A percentile compares a stretch with the other conserved stretches of the same genome.
phyloP scores from a whole-genome alignment of 805 yeast genomes.

The Pichia exigua region DNA sequence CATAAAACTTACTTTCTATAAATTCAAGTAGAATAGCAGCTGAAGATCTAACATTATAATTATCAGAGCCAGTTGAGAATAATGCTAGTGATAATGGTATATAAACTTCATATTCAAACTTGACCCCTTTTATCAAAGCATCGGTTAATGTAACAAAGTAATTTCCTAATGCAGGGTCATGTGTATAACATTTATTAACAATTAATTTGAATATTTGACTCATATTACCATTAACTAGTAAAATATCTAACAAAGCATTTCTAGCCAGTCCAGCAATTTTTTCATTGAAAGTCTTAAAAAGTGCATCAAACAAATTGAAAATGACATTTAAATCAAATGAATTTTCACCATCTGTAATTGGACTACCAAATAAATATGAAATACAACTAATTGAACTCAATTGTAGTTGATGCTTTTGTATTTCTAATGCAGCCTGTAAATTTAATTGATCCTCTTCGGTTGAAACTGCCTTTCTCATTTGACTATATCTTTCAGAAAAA shows the following conservation, averaged over 20 bases:
- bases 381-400: conserved; percentile 70
- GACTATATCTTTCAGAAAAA: conserved; percentile 58
- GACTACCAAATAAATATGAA: conserved; percentile 76
- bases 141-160: conserved; percentile 70
- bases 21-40: conserved; percentile 66
- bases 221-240: conserved; percentile 51
- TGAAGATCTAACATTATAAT: conserved; percentile 54
- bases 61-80: conserved; percentile 72
- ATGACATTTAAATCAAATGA: conserved; percentile 67
- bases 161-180: conserved; percentile 47
- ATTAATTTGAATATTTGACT: conserved; percentile 49
- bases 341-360: conserved; percentile 41
- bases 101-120: conserved; percentile 45
- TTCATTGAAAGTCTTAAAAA: conserved; percentile 54
- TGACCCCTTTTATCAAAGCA: conserved; percentile 44
- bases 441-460: conserved; percentile 36
- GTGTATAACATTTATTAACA: conserved; percentile 62
- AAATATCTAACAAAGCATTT: conserved; percentile 60
- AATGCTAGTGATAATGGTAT: conserved; percentile 69
- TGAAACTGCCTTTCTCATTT: conserved; percentile 39
- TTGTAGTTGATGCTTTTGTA: conserved; percentile 66
- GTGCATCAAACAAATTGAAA: conserved; percentile 72
- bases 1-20: conserved; percentile 54
- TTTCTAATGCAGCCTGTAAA: conserved; percentile 67
- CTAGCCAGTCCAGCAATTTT: conserved; percentile 56